These are phyloP conservation scores for Acanthamoeba sp. DNA, from an alignment of 208 protist species.

Conservation along the genomic window DNA sequence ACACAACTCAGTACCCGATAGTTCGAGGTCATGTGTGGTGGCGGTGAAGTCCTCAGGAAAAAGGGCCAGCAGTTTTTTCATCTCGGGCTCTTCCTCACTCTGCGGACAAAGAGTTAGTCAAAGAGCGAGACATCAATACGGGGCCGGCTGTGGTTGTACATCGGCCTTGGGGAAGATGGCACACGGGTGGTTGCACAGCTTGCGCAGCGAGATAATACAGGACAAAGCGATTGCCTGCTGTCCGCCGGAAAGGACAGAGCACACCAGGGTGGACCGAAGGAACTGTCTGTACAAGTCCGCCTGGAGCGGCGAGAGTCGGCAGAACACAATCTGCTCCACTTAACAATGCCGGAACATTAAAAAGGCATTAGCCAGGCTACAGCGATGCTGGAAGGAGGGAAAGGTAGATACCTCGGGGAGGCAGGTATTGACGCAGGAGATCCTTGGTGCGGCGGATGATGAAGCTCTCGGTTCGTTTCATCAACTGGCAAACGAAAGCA, in stretches of 20 bases:
- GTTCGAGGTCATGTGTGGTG: constrained; percentile 29
- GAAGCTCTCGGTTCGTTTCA: constrained; percentile 68
- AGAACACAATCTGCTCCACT: constrained; percentile 74
- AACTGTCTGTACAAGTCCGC: constrained; percentile 59
- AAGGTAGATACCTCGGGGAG: constrained; percentile 45
- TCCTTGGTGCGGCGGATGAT: constrained; percentile 60
- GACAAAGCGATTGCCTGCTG: constrained; percentile 9
- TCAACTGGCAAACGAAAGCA: constrained; percentile 11
- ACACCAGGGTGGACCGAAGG: constrained; percentile 45
- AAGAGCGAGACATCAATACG: constrained; percentile 1
- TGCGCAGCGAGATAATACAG: constrained; percentile 59
- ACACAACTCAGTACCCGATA: constrained; percentile 51
- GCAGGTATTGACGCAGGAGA: constrained; percentile 58
- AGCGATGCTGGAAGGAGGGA: too few relatives aligned
- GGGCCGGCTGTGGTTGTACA: not conserved
- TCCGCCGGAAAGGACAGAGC: constrained; percentile 16
- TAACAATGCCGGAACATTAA: not conserved
- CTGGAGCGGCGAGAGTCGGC: constrained; percentile 49
- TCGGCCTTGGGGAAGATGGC: constrained; percentile 15
- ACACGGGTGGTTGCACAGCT: constrained; percentile 66
- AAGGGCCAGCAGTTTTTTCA: not conserved
- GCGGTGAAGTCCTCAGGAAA: constrained; percentile 43
- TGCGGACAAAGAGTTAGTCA: not conserved
- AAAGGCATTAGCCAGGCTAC: not conserved
- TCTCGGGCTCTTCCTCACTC: not conserved